Base-by-base conservation (phyloP, 2,329 filamentous ascomycete species). In the Torrubiella hemipterigena region DNA sequence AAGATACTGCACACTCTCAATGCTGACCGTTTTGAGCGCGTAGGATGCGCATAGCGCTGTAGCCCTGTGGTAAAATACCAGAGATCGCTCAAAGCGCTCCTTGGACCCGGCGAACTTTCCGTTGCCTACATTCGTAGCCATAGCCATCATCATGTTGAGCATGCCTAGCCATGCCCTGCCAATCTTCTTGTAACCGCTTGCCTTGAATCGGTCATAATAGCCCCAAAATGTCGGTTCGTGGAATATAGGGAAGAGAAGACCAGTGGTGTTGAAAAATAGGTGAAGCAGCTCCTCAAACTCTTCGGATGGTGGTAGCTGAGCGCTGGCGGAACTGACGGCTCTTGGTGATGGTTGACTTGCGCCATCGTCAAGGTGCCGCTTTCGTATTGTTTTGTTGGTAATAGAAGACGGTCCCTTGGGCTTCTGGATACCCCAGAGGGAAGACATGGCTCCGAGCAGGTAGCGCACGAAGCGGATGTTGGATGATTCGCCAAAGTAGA, bases 1-100 rank as follows among this genome's bases (percentile, higher is more conserved):
- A 7, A 70, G 51, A 25, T 57, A 59, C 42, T 70, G 65, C 0
- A 70, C 65, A 24, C 55, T 53, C 39, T 69, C 66, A 1, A 68
- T 38, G 19, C 55, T 68, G 3, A 59, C 53, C 3, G 51, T 54
- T 13, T 51, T 46, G 24, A 56, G 41, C 30, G 59, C 55, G 21
- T 63, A 52, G 2, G 49, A 54, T 10, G 61, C 46, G 27, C 61
- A 67, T 0, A 69, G 48, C 0, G 47, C 52, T 15, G 54, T 48
- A 3, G 63, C 63, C 3, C 66, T 47, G 3, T 52, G 47, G 32
- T 58, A 69, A 38, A 57, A 68, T 2, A 61, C 41, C 12, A 69
- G 55, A 0, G 64, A 63, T 14, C 58, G 45, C 12, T 48, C 44
- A 15, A 51, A 49, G 16, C 60, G 48, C 19, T 59, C 47, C 15